Percentiles rank a stretch among this genome's conserved stretches.
phyloP scores from a whole-genome alignment of 331 rosid genomes.

The Quercus lobata region DNA sequence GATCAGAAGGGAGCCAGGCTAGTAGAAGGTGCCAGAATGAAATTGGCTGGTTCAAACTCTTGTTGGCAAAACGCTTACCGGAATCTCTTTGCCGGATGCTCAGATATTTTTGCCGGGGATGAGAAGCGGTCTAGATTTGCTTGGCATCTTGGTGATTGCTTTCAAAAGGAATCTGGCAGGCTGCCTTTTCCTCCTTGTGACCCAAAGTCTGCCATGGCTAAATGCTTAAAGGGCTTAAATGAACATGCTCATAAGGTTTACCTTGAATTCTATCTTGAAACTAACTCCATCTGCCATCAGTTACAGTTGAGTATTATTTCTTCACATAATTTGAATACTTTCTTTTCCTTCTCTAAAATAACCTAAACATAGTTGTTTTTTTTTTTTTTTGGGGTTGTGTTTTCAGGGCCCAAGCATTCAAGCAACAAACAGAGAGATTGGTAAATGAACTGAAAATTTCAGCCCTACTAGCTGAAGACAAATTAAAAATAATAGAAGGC shows the following conservation, averaged over 20 bases:
- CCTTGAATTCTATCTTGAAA: slow-evolving; percentile 83
- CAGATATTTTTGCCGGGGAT: slow-evolving; percentile 53
- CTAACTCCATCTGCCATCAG: slow-evolving; percentile 77
- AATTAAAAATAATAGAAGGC: slow-evolving; percentile 52
- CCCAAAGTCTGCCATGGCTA: slow-evolving; percentile 35
- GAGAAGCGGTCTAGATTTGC: slow-evolving; percentile 78
- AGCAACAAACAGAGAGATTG: slow-evolving; percentile 70
- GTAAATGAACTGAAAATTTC: slow-evolving; percentile 76
- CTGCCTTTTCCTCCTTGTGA: slow-evolving; percentile 66
- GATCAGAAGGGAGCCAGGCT: slow-evolving; percentile 48
- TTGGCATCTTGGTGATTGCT: slow-evolving; percentile 89
- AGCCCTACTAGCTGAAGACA: slow-evolving; percentile 61
- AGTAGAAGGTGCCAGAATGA: slow-evolving; percentile 49
- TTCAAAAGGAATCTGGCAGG: slow-evolving; percentile 79
- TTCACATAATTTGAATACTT: background rate
- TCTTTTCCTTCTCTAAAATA: background rate
- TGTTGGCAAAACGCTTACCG: slow-evolving; percentile 78
- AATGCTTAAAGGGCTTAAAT: slow-evolving; percentile 43
- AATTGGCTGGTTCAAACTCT: slow-evolving; percentile 42
- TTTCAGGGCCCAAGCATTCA: slow-evolving; percentile 61
- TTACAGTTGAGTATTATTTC: slow-evolving; percentile 58
- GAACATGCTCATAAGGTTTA: slow-evolving; percentile 63
- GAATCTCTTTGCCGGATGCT: slow-evolving; percentile 70
- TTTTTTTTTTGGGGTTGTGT: background rate
- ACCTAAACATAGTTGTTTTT: background rate